Evolutionary conservation across 495 filamentous ascomycete species (phyloP).

Genomic region (Hyaloscypha variabilis): DNA sequence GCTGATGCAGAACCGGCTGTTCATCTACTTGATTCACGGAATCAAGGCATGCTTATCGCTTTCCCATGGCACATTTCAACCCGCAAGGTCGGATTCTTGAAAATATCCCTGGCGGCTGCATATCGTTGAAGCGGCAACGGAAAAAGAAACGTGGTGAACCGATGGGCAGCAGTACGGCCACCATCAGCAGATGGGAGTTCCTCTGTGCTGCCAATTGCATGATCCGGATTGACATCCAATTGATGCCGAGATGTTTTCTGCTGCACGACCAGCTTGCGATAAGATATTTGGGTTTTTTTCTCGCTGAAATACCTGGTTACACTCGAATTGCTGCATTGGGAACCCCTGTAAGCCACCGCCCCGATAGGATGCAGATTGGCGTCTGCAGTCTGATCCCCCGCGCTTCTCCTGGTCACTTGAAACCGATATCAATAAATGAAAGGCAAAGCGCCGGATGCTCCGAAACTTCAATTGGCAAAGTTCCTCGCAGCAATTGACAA

Average conservation of each 20-base stretch:
- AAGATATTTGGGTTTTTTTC: not conserved
- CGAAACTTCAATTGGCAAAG: not conserved
- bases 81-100: not conserved
- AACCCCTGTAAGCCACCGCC: not conserved
- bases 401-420: not conserved
- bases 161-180: not conserved
- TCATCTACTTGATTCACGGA: not conserved
- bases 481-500: no score
- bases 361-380: not conserved
- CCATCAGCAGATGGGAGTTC: not conserved
- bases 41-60: not conserved
- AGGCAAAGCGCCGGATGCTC: not conserved
- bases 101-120: not conserved
- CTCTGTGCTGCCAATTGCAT: not conserved
- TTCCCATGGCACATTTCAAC: not conserved
- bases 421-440: not conserved
- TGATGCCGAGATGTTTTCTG: not conserved
- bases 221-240: not conserved
- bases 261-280: not conserved
- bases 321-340: not conserved
- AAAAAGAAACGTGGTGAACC: not conserved
- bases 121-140: not conserved
- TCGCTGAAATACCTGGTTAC: not conserved
- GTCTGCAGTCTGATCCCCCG: not conserved
- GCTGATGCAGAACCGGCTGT: not conserved